These are phyloP conservation scores for Fusarium temperatum DNA, from an alignment of 2,329 filamentous ascomycete species.

Conservation along the genomic window DNA sequence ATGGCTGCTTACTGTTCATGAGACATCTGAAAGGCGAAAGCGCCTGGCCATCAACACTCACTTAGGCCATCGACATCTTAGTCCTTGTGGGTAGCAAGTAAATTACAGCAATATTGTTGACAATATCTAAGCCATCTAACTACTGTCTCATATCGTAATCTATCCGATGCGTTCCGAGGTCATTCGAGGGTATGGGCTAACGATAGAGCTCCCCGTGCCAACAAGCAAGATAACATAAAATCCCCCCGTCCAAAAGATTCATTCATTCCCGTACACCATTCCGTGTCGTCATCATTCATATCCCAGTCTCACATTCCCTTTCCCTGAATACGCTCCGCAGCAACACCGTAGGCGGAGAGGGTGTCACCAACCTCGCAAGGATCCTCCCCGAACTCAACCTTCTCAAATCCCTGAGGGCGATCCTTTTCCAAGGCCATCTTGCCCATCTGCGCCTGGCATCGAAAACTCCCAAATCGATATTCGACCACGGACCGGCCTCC, in stretches of 20 bases:
- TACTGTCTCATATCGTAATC: slow-evolving; percentile 8
- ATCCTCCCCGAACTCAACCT: slow-evolving; percentile 51
- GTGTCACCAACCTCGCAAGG: slow-evolving; percentile 51
- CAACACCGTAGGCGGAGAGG: slow-evolving; percentile 44
- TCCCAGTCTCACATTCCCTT: slow-evolving; percentile 38
- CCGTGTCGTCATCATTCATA: neutral
- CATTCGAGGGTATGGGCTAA: neutral
- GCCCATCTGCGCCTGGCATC: slow-evolving; percentile 63
- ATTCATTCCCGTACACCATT: neutral
- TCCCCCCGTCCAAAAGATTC: neutral
- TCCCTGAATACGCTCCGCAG: slow-evolving; percentile 47
- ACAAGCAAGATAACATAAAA: neutral
- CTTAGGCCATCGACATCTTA: too few relatives aligned
- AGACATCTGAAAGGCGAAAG: neutral
- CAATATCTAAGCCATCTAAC: neutral
- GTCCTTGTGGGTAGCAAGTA: neutral
- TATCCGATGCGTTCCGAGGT: slow-evolving; percentile 2
- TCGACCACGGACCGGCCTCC: slow-evolving; percentile 51
- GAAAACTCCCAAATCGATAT: slow-evolving; percentile 64
- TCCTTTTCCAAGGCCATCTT: slow-evolving; percentile 52
- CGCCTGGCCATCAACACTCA: neutral
- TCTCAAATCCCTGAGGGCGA: slow-evolving; percentile 46
- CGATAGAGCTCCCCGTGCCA: neutral
- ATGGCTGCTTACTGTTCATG: neutral
- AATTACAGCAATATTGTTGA: neutral